Conservation (phyloP, 306 rosid species). For the Glycine soja region DNA sequence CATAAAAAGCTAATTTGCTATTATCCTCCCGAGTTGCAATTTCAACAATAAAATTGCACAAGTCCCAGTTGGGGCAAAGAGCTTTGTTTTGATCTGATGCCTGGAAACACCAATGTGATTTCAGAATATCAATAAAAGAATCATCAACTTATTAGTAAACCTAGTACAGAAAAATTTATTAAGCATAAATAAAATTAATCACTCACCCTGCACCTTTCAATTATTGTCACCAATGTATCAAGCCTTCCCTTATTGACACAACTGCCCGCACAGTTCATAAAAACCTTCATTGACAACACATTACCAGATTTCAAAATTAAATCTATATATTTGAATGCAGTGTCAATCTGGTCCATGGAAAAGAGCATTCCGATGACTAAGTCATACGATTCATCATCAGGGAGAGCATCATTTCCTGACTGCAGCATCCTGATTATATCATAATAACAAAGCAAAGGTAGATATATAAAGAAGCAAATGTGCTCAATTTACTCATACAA, state of each 20-base stretch:
- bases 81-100: conserved; percentile 89
- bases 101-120: conserved; percentile 59
- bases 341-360: conserved; percentile 56
- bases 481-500: conserved; percentile 7
- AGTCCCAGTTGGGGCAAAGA: conserved; percentile 85
- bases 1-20: conserved; percentile 79
- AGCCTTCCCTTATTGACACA: conserved; percentile 72
- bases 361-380: conserved; percentile 82
- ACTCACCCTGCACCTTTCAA: conserved; percentile 88
- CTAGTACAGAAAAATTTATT: conserved; percentile 6
- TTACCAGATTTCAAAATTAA: conserved; percentile 74
- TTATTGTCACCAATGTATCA: conserved; percentile 74
- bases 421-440: conserved; percentile 79
- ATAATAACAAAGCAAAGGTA: conserved; percentile 39
- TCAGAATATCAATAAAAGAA: conserved; percentile 37
- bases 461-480: conserved; percentile 27
- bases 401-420: conserved; percentile 71
- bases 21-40: conserved; percentile 70
- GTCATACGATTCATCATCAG: conserved; percentile 86
- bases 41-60: conserved; percentile 74
- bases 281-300: conserved; percentile 66
- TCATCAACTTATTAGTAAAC: conserved; percentile 37
- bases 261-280: conserved; percentile 60
- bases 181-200: conserved; percentile 39
- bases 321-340: conserved; percentile 79